Base-by-base conservation (phyloP, 2,329 filamentous ascomycete species). In the Pseudogymnoascus sp. region DNA sequence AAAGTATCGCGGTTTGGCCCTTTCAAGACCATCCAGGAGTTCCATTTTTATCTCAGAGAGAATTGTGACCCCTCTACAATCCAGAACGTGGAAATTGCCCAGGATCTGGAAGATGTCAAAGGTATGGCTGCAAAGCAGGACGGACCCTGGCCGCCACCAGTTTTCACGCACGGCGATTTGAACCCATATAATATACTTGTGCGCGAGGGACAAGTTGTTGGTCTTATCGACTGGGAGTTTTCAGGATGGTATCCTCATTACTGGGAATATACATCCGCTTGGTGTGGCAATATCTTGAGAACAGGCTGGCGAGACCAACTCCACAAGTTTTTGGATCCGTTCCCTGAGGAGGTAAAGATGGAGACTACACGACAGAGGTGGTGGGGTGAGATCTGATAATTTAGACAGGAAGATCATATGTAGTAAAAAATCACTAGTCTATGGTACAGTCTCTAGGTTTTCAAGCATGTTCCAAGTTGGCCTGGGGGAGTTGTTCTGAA, bases 91-190 rank as follows among this genome's bases (percentile, higher is more conserved):
- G 18, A 63, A 18, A 62, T 66, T n/a, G 65, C 69, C 1, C 49
- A 72, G 3, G 69, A 74, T 0, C 70, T 67, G 65, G 46, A 68
- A 9, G 69, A 71, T 0, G 63, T 76, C 23, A 67, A 74, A 62
- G 67, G 73, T 3, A 76, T 79, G 71, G 69, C 72, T 0, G 65
- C 49, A 3, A 68, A 67, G 62, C 77, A 79, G 59, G 73, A 78
- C 63, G 65, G 70, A 1, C 68, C 69, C 8, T 76, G 72, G 71
- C 68, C 69, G n/a, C 60, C 66, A 14, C 75, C 76, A 2, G 74
- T 77, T 5, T 79, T 83, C 66, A 80, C 78, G 9, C 80, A 82
- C 69, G 75, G 73, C 8, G 78, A 81, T 64, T 67, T 82, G 6
- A 77, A 75, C 64, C 73, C 73, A 21, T 68, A 68, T 21, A 82